phyloP scores from a whole-genome alignment of 2,329 filamentous ascomycete genomes.

The Fusarium setosum region DNA sequence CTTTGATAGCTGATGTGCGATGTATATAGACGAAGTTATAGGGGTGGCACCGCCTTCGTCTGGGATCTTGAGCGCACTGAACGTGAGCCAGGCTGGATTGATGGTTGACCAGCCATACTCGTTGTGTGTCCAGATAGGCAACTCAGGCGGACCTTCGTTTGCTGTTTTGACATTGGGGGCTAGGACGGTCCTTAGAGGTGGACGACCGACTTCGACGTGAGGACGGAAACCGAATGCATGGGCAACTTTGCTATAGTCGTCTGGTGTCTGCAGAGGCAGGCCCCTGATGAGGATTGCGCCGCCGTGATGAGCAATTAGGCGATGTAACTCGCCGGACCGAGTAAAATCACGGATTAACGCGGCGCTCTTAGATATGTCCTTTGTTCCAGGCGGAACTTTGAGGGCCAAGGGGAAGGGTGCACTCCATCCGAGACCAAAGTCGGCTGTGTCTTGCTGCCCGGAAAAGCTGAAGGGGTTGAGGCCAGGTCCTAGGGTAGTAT shows the following conservation, averaged over 20 bases:
- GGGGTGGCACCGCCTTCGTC: slow-evolving; percentile 49
- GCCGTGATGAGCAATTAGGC: slow-evolving; percentile 43
- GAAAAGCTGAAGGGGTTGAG: slow-evolving; percentile 32
- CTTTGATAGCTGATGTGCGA: slow-evolving; percentile 43
- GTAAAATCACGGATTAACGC: not conserved
- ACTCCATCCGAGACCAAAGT: slow-evolving; percentile 33
- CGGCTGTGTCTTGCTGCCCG: slow-evolving; percentile 36
- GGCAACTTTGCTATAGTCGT: slow-evolving; percentile 49
- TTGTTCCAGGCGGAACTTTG: not conserved
- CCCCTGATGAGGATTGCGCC: slow-evolving; percentile 49
- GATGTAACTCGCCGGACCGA: slow-evolving; percentile 40
- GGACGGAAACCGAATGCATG: slow-evolving; percentile 49
- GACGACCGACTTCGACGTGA: slow-evolving; percentile 49
- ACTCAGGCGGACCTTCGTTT: slow-evolving; percentile 51
- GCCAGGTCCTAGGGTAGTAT: too few relatives aligned
- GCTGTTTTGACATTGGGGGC: slow-evolving; percentile 51
- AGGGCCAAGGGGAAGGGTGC: slow-evolving; percentile 41
- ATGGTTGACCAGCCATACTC: slow-evolving; percentile 53
- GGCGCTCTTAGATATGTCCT: too few relatives aligned
- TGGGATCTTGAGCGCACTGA: slow-evolving; percentile 34
- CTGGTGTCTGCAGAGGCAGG: slow-evolving; percentile 44
- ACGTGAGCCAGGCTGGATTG: slow-evolving; percentile 48
- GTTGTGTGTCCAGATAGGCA: slow-evolving; percentile 54
- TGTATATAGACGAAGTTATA: slow-evolving; percentile 45
- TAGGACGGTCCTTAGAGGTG: slow-evolving; percentile 40